Base-by-base conservation (phyloP, 164 flowering plant species). In the Aristolochia contorta region DNA sequence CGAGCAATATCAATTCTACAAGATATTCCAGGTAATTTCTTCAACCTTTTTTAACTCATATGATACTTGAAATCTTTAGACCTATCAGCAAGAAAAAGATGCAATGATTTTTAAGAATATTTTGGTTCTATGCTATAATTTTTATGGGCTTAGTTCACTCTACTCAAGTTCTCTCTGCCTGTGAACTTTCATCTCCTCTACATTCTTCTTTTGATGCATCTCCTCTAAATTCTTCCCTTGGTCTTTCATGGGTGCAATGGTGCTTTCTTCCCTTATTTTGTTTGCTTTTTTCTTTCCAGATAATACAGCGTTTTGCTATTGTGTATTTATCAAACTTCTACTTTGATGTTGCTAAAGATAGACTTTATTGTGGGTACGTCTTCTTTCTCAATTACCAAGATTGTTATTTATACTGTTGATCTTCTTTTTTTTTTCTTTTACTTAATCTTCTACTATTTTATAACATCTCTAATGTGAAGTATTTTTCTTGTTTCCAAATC, bases 261-360 rank as follows among this genome's bases (percentile, higher is more conserved):
- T 37, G 43, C 43, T 37, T 6, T 37, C 43, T 37, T 10, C 10
- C 12, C 43, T 37, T 3, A 37, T 37, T 37, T 37, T 37, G 12
- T 37, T 32, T 50, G 47, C 24, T 32, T 32, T 54, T 9, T 72
- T 13, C 27, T 24, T 27, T 67, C 58, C 94, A 93, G 96, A 85
- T 75, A 62, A 82, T 93, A 53, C 99, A 93, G 65, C 88, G 92
- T 47, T 90, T 93, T 77, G 87, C 84, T 23, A 85, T 90, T 65
- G 94, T 88, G 68, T 97, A 93, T 73, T 80, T 93, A 20, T 93
- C 99, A 62, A 93, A 85, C 77, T 93, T 88, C 78, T 93, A 93
- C 63, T 93, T 22, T 65, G 99, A 93, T 62, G 89, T 85, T 71
- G 94, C 97, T 43, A 93, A 93, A 78, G 97, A 93, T 78, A 83